Evolutionary conservation across 768 basidiomycete species (phyloP), one percentile per base, ranked within the genome.

Genomic region (Postia placenta): DNA sequence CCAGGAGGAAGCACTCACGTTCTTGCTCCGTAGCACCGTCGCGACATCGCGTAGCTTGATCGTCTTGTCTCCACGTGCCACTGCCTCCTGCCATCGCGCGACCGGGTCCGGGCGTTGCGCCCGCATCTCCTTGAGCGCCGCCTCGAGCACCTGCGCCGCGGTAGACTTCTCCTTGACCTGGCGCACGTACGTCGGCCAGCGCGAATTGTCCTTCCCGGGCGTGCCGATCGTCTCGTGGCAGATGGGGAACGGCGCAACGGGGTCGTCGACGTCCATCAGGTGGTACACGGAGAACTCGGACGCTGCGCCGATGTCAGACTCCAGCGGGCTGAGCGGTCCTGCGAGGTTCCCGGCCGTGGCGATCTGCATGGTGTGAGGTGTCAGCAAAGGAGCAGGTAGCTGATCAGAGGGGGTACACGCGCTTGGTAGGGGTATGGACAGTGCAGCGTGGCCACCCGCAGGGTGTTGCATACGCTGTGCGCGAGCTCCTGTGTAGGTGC

Each of bases 211-310:
- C 38, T 39, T 7, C 22, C 22, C 42, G 5, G 12, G 24, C 14
- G 17, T 25, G 7, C 42, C 42, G 42, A 42, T 19, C 9, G 42
- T 23, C 24, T 22, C 19, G 23, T 42, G 24, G 11, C 11, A 11
- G 42, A 42, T 42, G 14, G 42, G 42, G 42, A 42, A 42, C 7
- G 42, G 42, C 19, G 42, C 42, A 17, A 25, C 11, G 7, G 42
- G 42, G 17, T 42, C 42, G 42, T 42, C 42, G 42, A 42, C 24
- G 19, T 42, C 24, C 22, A 42, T 42, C 5, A 42, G 42, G 42
- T 42, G 42, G 23, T 42, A 42, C 22, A 42, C 24, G 22, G 19
- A 42, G 24, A 42, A 42, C 24, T 42, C 42, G 42, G 42, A 42
- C 22, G 24, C 24, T 25, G 7, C 22, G 5, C 42, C 42, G 11